These are phyloP conservation scores for Calonectria montana DNA, from an alignment of 2,329 filamentous ascomycete species.

Conservation along the genomic window DNA sequence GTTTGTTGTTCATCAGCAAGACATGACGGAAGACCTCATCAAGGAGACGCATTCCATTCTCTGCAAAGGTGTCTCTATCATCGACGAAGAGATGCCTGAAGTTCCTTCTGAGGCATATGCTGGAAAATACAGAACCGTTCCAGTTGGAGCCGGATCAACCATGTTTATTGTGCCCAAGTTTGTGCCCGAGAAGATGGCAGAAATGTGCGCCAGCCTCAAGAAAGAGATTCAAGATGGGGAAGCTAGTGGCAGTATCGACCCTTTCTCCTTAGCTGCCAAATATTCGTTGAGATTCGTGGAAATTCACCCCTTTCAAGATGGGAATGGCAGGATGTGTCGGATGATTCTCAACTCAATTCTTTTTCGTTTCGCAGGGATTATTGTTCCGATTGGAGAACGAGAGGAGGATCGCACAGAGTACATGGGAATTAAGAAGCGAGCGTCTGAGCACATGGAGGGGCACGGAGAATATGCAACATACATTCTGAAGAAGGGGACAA, in stretches of 20 bases:
- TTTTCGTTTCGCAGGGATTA: slow-evolving; percentile 42
- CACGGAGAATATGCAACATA: slow-evolving; percentile 44
- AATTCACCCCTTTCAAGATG: slow-evolving; percentile 54
- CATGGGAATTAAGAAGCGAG: slow-evolving; percentile 39
- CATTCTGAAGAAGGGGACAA: slow-evolving; percentile 31
- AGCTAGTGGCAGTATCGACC: slow-evolving; percentile 32
- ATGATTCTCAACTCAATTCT: slow-evolving; percentile 52
- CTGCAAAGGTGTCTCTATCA: neutral
- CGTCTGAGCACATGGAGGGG: slow-evolving; percentile 35
- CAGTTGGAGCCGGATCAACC: slow-evolving; percentile 39
- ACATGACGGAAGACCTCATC: neutral
- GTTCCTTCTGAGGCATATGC: neutral
- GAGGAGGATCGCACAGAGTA: slow-evolving; percentile 34
- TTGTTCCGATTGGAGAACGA: slow-evolving; percentile 37
- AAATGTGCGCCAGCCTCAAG: slow-evolving; percentile 39
- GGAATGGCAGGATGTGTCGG: slow-evolving; percentile 51
- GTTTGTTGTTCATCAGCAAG: slow-evolving; percentile 19
- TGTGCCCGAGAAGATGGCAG: slow-evolving; percentile 41
- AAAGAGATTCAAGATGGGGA: slow-evolving; percentile 24
- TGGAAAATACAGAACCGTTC: neutral
- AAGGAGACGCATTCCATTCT: neutral
- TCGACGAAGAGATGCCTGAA: neutral
- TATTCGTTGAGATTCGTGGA: slow-evolving; percentile 46
- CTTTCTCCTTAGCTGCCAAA: slow-evolving; percentile 44
- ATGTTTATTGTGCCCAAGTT: slow-evolving; percentile 42